Conservation (phyloP, 257 asterid genomes). For the Solanum chilense region DNA sequence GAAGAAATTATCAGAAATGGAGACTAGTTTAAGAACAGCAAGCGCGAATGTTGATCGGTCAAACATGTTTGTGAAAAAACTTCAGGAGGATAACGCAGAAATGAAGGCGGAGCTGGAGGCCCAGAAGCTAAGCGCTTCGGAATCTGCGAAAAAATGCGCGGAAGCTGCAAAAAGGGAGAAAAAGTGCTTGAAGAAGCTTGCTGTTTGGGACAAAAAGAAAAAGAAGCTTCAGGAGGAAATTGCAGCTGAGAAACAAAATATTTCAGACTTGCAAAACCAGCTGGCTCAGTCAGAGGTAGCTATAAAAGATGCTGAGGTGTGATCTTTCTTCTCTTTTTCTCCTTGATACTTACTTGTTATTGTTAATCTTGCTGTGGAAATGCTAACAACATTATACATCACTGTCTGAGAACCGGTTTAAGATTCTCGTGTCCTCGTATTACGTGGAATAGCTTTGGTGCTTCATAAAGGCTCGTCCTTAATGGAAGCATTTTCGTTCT, state of each 20-base stretch:
- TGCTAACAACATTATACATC: background rate
- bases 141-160: conserved; percentile 55
- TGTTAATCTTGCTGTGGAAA: background rate
- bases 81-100: conserved; percentile 76
- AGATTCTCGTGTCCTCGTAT: background rate
- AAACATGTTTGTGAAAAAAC: conserved; percentile 69
- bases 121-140: conserved; percentile 81
- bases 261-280: conserved; percentile 46
- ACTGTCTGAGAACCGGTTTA: background rate
- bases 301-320: conserved; percentile 74
- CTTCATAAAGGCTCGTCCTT: background rate
- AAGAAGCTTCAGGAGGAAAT: conserved; percentile 85
- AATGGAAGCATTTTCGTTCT: background rate
- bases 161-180: conserved; percentile 92
- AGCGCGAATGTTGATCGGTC: conserved; percentile 82
- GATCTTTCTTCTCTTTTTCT: background rate
- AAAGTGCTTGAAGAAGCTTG: conserved; percentile 60
- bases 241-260: conserved; percentile 52
- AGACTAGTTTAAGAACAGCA: conserved; percentile 70
- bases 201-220: conserved; percentile 86
- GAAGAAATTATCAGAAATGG: conserved; percentile 73
- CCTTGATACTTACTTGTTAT: background rate
- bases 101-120: conserved; percentile 96
- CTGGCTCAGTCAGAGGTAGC: conserved; percentile 48
- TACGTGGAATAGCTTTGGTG: background rate